These are phyloP conservation scores for Musa itinerans DNA, from an alignment of 176 grass and related monocot genomes.

Conservation along the genomic window DNA sequence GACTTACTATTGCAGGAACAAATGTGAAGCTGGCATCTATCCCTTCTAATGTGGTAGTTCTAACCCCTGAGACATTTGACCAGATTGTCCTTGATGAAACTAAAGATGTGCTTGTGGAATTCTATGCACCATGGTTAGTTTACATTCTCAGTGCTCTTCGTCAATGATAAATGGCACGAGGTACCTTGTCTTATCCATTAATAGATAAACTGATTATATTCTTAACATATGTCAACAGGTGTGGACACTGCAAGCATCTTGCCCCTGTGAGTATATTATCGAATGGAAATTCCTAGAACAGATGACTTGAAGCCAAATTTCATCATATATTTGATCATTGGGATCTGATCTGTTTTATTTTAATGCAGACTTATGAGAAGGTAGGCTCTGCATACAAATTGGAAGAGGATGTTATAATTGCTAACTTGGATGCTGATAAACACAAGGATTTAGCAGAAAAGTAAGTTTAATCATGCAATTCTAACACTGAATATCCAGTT, in stretches of 20 bases:
- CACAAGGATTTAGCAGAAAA: conserved; percentile 75
- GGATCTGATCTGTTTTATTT: conserved; percentile 13
- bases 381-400: conserved; percentile 55
- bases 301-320: conserved; percentile 12
- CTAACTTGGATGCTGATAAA: conserved; percentile 97
- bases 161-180: neutral
- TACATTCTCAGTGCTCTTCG: neutral
- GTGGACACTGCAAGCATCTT: conserved; percentile 96
- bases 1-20: conserved; percentile 48
- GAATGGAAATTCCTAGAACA: conserved; percentile 15
- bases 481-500: neutral
- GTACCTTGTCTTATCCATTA: neutral
- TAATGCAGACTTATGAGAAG: conserved; percentile 79
- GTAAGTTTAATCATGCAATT: conserved; percentile 27
- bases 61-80: conserved; percentile 61
- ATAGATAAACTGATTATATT: conserved; percentile 11
- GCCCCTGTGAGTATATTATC: conserved; percentile 69
- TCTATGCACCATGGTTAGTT: conserved; percentile 97
- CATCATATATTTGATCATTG: neutral
- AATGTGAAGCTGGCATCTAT: conserved; percentile 80
- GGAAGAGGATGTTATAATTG: conserved; percentile 67
- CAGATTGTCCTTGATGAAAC: conserved; percentile 84
- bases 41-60: conserved; percentile 71
- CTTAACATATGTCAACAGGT: conserved; percentile 51
- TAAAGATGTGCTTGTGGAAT: conserved; percentile 98